These are phyloP conservation scores for Fusarium lyarnte DNA, from an alignment of 2,329 filamentous ascomycete genomes.

Conservation along the genomic window DNA sequence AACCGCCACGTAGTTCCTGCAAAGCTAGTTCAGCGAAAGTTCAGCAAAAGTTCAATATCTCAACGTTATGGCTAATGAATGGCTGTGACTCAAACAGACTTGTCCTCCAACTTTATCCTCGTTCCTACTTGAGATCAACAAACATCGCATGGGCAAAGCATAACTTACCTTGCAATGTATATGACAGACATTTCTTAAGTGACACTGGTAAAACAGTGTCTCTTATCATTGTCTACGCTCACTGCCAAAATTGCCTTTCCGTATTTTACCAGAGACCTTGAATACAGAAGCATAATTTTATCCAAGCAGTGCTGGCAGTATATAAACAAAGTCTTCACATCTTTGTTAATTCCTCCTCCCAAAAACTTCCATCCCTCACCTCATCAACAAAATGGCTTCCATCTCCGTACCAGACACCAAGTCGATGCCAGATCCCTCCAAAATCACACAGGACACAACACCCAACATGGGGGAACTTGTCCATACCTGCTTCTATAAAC, in stretches of 20 bases:
- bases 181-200: rapidly evolving
- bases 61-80: rapidly evolving
- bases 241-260: rapidly evolving
- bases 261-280: rapidly evolving
- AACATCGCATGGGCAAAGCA: rapidly evolving
- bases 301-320: rapidly evolving
- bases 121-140: rapidly evolving
- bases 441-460: rapidly evolving
- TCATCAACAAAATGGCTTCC: background rate
- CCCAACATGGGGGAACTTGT: background rate
- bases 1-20: rapidly evolving
- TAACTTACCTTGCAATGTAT: rapidly evolving
- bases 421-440: rapidly evolving
- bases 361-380: background rate
- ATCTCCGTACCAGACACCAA: rapidly evolving
- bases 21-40: background rate
- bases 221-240: background rate
- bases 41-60: background rate
- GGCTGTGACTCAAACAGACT: rapidly evolving
- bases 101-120: rapidly evolving
- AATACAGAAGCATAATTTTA: background rate
- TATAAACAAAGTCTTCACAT: background rate
- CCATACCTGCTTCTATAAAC: constrained; percentile 11
- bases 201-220: background rate
- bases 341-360: rapidly evolving